A percentile compares a stretch with the other conserved stretches of the same genome.
Conservation (phyloP, 108 stramenopile genomes). For the Cafeteria roenbergensis region DNA sequence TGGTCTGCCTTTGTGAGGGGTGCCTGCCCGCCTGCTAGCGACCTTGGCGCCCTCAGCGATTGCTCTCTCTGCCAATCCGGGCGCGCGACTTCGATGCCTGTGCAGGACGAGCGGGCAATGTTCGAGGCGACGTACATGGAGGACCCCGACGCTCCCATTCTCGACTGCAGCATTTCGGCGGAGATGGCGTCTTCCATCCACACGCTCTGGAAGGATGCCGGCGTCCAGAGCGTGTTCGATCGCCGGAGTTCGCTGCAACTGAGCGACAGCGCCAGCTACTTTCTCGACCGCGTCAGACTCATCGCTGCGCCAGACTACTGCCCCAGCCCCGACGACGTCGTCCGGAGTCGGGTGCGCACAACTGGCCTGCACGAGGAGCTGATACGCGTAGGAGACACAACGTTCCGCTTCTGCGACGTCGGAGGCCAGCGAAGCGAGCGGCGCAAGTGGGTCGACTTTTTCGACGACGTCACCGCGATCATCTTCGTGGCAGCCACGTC, state of each 20-base stretch:
- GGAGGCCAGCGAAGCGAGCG: conserved; percentile 23
- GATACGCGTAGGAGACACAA: conserved; percentile 14
- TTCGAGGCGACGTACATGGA: too few relatives aligned
- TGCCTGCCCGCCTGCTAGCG: too few relatives aligned
- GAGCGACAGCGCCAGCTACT: background rate
- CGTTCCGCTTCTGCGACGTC: conserved; percentile 15
- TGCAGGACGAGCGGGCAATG: too few relatives aligned
- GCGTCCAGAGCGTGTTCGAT: conserved; percentile 3
- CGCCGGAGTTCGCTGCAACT: background rate
- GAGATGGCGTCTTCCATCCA: background rate
- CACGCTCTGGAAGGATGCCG: background rate
- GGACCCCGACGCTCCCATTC: too few relatives aligned
- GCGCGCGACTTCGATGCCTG: too few relatives aligned
- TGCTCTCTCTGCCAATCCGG: too few relatives aligned
- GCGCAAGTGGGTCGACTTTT: conserved; percentile 24
- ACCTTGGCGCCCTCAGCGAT: too few relatives aligned
- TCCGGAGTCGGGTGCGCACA: conserved; percentile 20
- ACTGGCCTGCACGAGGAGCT: conserved; percentile 22
- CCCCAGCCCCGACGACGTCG: conserved; percentile 13
- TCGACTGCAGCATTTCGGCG: too few relatives aligned
- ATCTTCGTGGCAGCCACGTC: conserved; percentile 27
- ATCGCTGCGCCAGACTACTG: background rate
- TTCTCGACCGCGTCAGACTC: background rate
- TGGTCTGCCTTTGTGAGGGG: too few relatives aligned
- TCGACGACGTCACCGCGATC: conserved; percentile 30